Evolutionary conservation across 371 early-diverging fungal genomes (phyloP), one percentile per base, ranked within the genome.

Genomic region (Lichtheimia corymbifera): DNA sequence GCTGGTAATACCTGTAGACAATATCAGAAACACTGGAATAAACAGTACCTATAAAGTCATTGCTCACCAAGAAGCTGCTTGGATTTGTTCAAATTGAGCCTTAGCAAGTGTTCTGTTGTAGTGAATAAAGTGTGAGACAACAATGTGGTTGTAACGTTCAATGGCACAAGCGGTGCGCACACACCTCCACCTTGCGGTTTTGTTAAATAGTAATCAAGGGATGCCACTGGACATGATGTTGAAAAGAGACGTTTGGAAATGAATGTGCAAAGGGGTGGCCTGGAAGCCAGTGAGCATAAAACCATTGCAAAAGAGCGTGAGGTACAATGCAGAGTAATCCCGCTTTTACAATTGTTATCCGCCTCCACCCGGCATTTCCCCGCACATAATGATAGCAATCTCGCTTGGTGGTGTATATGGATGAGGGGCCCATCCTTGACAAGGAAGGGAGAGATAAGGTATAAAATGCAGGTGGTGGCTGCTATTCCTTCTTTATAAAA

Each of bases 1-100:
- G 43, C 79, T 76, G 42, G 45, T 61, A 24, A 66, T 49, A 11
- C 66, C 72, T 70, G 12, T 27, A 40, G 25, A 28, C 20, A 3
- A 6, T 6, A 50, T 35, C 40, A 51, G 40, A 51, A 40, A 40
- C 9, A 14, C 25, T 13, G 18, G 1, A 2, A 41, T 27, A 13
- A 50, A 41, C 27, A 9, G 14, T 45, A 22, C 7, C 27, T 35
- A 11, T 25, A 6, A 6, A 11, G 13, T 22, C 20, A 28, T 18
- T 40, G 17, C 40, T 24, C 64, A 68, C 68, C 68, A 35, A 68
- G 45, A 12, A 68, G 28, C 40, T 68, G 61, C 25, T 53, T 59
- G 14, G 68, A 55, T 41, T 68, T 68, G 14, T 40, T 42, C 40
- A 68, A 50, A 58, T 64, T 57, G 13, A 68, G 61, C 22, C 68